phyloP scores from a whole-genome alignment of 2,329 filamentous ascomycete genomes.

The Neofusicoccum parvum region DNA sequence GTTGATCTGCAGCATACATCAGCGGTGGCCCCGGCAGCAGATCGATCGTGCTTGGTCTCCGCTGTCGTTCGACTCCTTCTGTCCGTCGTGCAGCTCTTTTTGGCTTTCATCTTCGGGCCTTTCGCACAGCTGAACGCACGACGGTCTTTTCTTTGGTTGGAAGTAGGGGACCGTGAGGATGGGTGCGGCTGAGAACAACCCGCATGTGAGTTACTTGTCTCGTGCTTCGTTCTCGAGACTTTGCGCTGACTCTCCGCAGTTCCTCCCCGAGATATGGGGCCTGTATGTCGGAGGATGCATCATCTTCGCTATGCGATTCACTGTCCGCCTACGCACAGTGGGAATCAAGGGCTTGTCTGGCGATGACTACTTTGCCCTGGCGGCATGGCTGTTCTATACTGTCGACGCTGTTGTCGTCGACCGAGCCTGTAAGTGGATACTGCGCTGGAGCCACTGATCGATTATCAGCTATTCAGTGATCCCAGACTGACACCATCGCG shows the following conservation, averaged over 20 bases:
- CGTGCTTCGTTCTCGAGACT: neutral
- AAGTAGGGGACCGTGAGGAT: neutral
- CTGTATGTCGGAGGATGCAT: neutral
- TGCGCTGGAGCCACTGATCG: neutral
- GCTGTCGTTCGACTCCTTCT: no score
- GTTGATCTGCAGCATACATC: no score
- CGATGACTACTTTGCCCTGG: slow-evolving; percentile 42
- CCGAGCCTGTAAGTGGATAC: neutral
- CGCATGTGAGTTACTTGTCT: neutral
- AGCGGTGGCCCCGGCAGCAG: no score
- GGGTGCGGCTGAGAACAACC: neutral
- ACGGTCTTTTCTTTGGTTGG: neutral
- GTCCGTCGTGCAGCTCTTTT: no score
- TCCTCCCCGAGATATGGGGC: slow-evolving; percentile 2
- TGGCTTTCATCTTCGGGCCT: no score
- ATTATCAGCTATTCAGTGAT: no score
- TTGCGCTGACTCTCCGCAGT: neutral
- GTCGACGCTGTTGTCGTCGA: neutral
- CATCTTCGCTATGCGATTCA: slow-evolving; percentile 30
- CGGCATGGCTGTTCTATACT: slow-evolving; percentile 23
- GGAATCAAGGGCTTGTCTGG: slow-evolving; percentile 41
- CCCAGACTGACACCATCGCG: neutral
- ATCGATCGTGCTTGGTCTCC: no score
- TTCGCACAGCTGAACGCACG: neutral
- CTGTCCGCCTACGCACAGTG: slow-evolving; percentile 42